phyloP scores from a whole-genome alignment of 2,329 filamentous ascomycete genomes.

The Sporothrix curviconia region DNA sequence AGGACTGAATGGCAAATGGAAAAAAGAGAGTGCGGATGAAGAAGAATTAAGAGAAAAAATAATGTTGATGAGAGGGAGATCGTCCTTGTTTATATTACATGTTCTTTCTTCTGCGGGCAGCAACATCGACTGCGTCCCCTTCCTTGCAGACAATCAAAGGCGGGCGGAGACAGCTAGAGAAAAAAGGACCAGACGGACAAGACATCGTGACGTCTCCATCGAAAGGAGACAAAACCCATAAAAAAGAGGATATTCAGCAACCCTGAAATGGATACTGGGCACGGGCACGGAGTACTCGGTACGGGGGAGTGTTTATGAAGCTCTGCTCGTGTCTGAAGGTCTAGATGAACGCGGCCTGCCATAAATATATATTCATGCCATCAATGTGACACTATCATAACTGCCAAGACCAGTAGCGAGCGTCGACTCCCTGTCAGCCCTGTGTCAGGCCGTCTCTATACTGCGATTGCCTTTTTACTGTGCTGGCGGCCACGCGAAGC shows the following conservation, averaged over 20 bases:
- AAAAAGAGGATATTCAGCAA: not conserved
- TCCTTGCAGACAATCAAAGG: no score
- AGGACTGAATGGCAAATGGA: conserved; percentile 5
- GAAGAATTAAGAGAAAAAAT: not conserved
- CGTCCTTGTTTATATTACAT: conserved; percentile 9
- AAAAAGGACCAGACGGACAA: conserved; percentile 8
- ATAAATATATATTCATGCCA: no score
- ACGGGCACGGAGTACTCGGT: not conserved
- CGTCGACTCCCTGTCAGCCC: conserved; percentile 6
- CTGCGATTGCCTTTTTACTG: no score
- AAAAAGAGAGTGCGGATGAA: conserved; percentile 7
- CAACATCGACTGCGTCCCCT: not conserved
- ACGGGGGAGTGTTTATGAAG: not conserved
- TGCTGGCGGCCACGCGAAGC: not conserved
- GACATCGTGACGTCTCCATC: not conserved
- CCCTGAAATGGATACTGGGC: not conserved
- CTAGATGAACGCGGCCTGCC: no score
- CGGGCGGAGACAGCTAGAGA: not conserved
- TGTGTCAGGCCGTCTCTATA: conserved; percentile 15
- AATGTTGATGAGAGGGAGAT: conserved; percentile 1
- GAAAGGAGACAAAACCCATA: no score
- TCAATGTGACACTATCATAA: conserved; percentile 13
- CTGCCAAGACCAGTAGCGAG: conserved; percentile 16
- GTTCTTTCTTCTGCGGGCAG: not conserved
- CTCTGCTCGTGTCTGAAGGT: not conserved